These are phyloP conservation scores for Cyberlindnera subsufficiens DNA, from an alignment of 805 yeast genomes.

Conservation along the genomic window DNA sequence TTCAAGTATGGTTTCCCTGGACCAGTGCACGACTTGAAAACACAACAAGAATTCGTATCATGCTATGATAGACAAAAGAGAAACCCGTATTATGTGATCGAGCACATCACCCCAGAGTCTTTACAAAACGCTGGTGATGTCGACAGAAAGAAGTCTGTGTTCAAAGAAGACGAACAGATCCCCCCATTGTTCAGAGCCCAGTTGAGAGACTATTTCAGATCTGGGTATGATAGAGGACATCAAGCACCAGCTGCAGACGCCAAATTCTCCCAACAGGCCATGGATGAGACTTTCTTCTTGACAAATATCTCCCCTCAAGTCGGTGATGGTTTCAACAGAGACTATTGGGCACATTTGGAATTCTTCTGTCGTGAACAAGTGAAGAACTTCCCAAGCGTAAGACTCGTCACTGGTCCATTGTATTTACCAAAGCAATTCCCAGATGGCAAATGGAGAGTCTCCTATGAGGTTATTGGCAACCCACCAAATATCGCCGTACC, in stretches of 20 bases:
- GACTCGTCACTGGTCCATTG: slow-evolving; percentile 91
- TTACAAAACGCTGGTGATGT: slow-evolving; percentile 44
- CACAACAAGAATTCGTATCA: slow-evolving; percentile 70
- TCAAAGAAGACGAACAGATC: slow-evolving; percentile 79
- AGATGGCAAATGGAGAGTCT: slow-evolving; percentile 82
- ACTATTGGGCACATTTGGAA: slow-evolving; percentile 97
- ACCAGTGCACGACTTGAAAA: slow-evolving; percentile 80
- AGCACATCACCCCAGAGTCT: slow-evolving; percentile 78
- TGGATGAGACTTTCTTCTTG: slow-evolving; percentile 89
- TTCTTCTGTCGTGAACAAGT: slow-evolving; percentile 80
- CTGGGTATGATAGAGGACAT: slow-evolving; percentile 96
- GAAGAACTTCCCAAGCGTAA: slow-evolving; percentile 60
- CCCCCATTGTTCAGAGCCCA: slow-evolving; percentile 74
- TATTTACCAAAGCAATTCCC: slow-evolving; percentile 69
- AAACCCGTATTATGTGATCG: slow-evolving; percentile 84
- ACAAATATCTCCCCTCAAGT: slow-evolving; percentile 96
- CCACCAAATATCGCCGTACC: slow-evolving; percentile 98
- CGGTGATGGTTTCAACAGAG: slow-evolving; percentile 95
- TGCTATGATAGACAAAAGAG: slow-evolving; percentile 81
- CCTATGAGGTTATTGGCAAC: slow-evolving; percentile 90
- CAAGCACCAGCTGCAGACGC: slow-evolving; percentile 98
- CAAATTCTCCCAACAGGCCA: slow-evolving; percentile 80
- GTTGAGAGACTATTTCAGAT: slow-evolving; percentile 82
- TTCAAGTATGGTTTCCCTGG: slow-evolving; percentile 95
- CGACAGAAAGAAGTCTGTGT: slow-evolving; percentile 75